Base-by-base conservation (phyloP, 2,329 filamentous ascomycete genomes). In the Penicillium fuscoglaucum region DNA sequence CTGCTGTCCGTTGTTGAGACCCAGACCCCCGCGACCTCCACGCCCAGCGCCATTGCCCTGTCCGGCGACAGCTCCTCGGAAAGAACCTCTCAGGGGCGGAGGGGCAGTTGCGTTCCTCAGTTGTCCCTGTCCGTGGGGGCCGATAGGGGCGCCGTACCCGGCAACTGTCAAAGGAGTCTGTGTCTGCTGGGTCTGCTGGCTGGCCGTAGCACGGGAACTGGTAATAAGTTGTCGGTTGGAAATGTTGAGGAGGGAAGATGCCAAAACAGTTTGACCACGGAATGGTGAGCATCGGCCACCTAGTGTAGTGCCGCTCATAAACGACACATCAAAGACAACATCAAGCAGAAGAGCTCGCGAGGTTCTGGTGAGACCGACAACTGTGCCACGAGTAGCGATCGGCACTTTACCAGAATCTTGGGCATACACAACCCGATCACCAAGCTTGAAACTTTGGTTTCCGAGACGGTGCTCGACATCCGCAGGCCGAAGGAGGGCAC, bases 271-370 rank as follows among this genome's bases (percentile, higher is more conserved):
- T 73, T 95, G 93, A 52, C 95, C 95, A 37, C 93, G 87, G 86
- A 99, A 99, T 39, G 91, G 87, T 28, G 92, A 91, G 72, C 93
- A 96, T 59, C 95, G 88, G 57, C 93, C 92, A 59, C 91, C 90
- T 17, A 99, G 83, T 0, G 90, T 95, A 1, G 93, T 97, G 62
- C 95, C 95, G 70, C 92, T 96, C 93, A 99, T 98, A 76, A 99
- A 99, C 0, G 91, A 90, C 13, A 86, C 85, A 73, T 99, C 96
- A 76, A 96, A 99, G 8, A 99, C 88, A 57, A 98, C 85, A 72
- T 99, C 95, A 39, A 99, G 82, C 58, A 97, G 83, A 47, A 90
- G 85, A 28, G 88, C 89, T 56, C 90, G 90, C 21, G 92, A 84
- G 31, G 93, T 97, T 56, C 91, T 89, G 60, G 92, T 97, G 71